Conservation (phyloP, 2,329 filamentous ascomycete genomes). For the Ophiostoma quercus region DNA sequence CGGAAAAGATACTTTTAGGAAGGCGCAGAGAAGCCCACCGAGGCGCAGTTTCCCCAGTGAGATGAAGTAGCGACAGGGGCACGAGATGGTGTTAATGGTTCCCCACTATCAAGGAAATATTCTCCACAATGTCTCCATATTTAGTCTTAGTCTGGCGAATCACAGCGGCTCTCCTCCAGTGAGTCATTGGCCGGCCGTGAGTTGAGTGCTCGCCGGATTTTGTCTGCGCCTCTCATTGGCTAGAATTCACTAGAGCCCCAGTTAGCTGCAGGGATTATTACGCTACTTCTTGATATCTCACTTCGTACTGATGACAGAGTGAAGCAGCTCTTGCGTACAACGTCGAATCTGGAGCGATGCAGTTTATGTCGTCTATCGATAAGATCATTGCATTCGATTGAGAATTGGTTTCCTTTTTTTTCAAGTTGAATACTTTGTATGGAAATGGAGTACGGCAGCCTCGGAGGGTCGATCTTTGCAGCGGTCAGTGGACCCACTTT, state of each 20-base stretch:
- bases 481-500: background rate
- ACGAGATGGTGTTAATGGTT: background rate
- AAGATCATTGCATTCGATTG: background rate
- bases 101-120: background rate
- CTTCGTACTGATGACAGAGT: background rate
- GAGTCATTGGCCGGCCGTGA: constrained; percentile 12
- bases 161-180: background rate
- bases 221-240: background rate
- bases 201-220: background rate
- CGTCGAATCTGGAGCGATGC: background rate
- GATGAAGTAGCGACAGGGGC: background rate
- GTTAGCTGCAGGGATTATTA: background rate
- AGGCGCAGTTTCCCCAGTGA: constrained; percentile 22
- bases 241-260: background rate
- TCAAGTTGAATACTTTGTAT: background rate
- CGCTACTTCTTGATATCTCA: background rate
- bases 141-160: background rate
- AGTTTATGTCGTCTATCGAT: background rate
- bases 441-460: background rate
- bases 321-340: background rate
- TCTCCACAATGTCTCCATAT: background rate
- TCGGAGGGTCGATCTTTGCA: background rate
- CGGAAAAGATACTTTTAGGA: constrained; percentile 4
- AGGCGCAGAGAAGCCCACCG: constrained; percentile 18
- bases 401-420: background rate